These are phyloP conservation scores for Colletotrichum nymphaeae DNA, from an alignment of 2,329 filamentous ascomycete genomes.

Conservation along the genomic window DNA sequence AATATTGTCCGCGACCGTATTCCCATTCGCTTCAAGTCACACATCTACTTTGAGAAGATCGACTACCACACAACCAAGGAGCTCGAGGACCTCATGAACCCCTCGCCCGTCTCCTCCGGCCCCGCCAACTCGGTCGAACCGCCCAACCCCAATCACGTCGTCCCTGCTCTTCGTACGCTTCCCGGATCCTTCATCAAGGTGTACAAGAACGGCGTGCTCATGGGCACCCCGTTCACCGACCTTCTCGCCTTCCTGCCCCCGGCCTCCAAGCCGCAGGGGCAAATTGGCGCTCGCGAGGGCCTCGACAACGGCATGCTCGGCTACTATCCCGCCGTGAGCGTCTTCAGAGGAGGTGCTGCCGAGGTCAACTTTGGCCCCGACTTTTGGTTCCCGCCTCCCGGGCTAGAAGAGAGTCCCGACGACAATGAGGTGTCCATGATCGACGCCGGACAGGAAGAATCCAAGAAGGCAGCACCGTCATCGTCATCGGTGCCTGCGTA, in stretches of 20 bases:
- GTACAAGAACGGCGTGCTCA: constrained; percentile 89
- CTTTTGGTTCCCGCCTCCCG: constrained; percentile 88
- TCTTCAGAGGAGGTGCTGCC: constrained; percentile 90
- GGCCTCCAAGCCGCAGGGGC: constrained; percentile 78
- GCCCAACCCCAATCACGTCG: constrained; percentile 78
- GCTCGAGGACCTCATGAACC: constrained; percentile 85
- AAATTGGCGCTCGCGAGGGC: constrained; percentile 83
- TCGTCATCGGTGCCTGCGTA: neutral
- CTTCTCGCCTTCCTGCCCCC: constrained; percentile 92
- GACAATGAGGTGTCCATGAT: constrained; percentile 62
- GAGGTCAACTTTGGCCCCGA: constrained; percentile 95
- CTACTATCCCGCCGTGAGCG: constrained; percentile 93
- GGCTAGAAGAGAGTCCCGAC: constrained; percentile 54
- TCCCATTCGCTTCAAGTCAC: constrained; percentile 92
- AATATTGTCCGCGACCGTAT: constrained; percentile 96
- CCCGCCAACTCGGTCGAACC: constrained; percentile 61
- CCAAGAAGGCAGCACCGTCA: neutral
- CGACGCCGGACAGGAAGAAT: constrained; percentile 33
- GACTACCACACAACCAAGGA: constrained; percentile 91
- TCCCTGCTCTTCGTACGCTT: constrained; percentile 83
- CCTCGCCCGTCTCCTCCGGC: constrained; percentile 62
- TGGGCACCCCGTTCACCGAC: constrained; percentile 90
- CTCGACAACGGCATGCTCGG: constrained; percentile 95
- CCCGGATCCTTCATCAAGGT: constrained; percentile 88
- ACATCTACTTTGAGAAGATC: constrained; percentile 93